These are phyloP conservation scores for Phytophthora sansomeana DNA, from an alignment of 352 stramenopile species.

Conservation along the genomic window DNA sequence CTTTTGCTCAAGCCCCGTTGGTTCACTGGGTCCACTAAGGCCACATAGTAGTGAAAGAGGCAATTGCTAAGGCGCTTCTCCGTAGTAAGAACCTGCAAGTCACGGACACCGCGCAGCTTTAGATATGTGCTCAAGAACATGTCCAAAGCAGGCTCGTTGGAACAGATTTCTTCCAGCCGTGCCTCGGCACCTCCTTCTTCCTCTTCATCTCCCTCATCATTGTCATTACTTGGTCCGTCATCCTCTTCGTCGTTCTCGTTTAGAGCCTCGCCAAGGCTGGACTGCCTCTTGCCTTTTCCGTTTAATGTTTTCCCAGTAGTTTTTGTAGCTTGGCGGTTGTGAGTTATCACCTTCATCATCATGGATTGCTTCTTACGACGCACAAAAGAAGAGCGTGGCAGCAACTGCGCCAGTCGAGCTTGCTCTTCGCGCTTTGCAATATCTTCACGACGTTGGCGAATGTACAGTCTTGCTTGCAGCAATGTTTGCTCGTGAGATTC, in stretches of 20 bases:
- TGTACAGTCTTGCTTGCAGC: slow-evolving; percentile 43
- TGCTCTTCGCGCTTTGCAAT: slow-evolving; percentile 67
- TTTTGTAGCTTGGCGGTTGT: slow-evolving; percentile 32
- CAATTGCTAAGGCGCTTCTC: slow-evolving; percentile 76
- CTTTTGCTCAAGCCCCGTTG: slow-evolving; percentile 65
- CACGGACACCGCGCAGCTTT: slow-evolving; percentile 49
- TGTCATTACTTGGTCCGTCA: background rate
- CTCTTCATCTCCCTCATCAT: slow-evolving; percentile 32
- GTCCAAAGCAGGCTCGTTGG: slow-evolving; percentile 60
- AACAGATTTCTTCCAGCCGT: slow-evolving; percentile 60
- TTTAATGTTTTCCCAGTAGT: slow-evolving; percentile 11
- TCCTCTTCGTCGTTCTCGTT: slow-evolving; percentile 29
- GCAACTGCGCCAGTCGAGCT: slow-evolving; percentile 60
- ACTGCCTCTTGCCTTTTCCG: slow-evolving; percentile 14
- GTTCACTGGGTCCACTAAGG: slow-evolving; percentile 56
- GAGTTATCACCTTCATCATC: slow-evolving; percentile 60
- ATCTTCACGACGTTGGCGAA: slow-evolving; percentile 60
- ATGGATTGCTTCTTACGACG: slow-evolving; percentile 74
- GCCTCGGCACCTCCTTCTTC: slow-evolving; percentile 34
- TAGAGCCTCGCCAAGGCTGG: slow-evolving; percentile 20
- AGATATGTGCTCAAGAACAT: slow-evolving; percentile 69
- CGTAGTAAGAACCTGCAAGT: slow-evolving; percentile 59
- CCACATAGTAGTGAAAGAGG: slow-evolving; percentile 74
- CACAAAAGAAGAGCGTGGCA: slow-evolving; percentile 74
- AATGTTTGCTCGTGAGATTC: slow-evolving; percentile 42